These are phyloP conservation scores for Tetracladium marchalianum DNA, from an alignment of 495 filamentous ascomycete genomes.

Conservation along the genomic window DNA sequence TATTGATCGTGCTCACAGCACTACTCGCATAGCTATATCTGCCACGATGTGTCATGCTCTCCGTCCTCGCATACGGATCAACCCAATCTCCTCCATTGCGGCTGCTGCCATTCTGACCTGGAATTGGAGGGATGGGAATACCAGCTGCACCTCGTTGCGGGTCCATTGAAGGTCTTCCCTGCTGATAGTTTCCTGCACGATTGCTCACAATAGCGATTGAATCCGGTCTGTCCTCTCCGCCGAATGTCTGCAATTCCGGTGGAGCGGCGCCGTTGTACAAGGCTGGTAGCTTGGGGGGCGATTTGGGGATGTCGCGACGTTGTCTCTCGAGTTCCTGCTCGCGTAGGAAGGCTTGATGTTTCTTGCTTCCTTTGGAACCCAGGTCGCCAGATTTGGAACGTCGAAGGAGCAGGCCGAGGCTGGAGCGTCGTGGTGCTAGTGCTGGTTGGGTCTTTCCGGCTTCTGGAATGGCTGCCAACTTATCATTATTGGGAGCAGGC, in stretches of 20 bases:
- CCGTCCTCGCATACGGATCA: slow-evolving; percentile 72
- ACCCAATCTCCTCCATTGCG: slow-evolving; percentile 35
- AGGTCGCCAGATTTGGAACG: slow-evolving; percentile 74
- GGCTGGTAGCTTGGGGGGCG: slow-evolving; percentile 72
- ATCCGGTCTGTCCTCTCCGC: slow-evolving; percentile 59
- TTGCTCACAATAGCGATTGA: slow-evolving; percentile 53
- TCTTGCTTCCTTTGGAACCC: slow-evolving; percentile 57
- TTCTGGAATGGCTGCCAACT: slow-evolving; percentile 17
- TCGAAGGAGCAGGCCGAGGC: slow-evolving; percentile 59
- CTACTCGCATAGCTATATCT: slow-evolving; percentile 96
- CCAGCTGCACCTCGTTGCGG: slow-evolving; percentile 6
- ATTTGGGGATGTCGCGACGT: slow-evolving; percentile 57
- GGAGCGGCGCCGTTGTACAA: slow-evolving; percentile 52
- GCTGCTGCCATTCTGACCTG: slow-evolving; percentile 24
- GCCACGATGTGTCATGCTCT: slow-evolving; percentile 96
- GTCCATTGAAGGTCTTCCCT: slow-evolving; percentile 17
- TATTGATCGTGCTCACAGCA: slow-evolving; percentile 85
- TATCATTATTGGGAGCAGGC: slow-evolving; percentile 10
- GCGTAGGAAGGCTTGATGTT: slow-evolving; percentile 40
- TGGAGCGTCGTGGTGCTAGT: slow-evolving; percentile 32
- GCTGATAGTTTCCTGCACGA: slow-evolving; percentile 23
- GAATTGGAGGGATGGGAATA: slow-evolving; percentile 36
- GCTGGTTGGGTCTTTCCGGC: slow-evolving; percentile 4
- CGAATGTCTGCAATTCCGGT: slow-evolving; percentile 59
- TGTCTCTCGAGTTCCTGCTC: slow-evolving; percentile 60